phyloP scores from a whole-genome alignment of 1,139 yeast genomes.

The Yarrowia galli region DNA sequence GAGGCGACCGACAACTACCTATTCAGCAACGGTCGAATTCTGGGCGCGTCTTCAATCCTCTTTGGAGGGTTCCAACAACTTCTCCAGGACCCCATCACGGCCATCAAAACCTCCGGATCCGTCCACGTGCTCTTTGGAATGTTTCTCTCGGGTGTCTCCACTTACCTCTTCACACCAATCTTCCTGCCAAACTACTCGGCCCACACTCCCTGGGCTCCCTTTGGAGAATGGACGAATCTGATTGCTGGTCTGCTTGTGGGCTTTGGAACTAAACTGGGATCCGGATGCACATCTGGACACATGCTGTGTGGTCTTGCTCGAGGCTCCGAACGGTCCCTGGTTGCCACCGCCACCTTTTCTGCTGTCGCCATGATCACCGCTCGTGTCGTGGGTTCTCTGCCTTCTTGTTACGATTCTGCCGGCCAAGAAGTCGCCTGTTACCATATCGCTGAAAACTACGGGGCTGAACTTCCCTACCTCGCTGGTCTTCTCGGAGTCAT shows the following conservation, averaged over 20 bases:
- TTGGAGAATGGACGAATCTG: background rate
- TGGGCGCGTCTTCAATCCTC: background rate
- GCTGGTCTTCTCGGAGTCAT: background rate
- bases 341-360: conserved; percentile 2
- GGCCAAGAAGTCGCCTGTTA: background rate
- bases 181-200: conserved; percentile 6
- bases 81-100: conserved; percentile 2
- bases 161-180: conserved; percentile 5
- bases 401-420: background rate
- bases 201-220: conserved; percentile 5
- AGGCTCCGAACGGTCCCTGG: conserved; percentile 2
- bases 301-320: conserved; percentile 11
- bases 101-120: background rate
- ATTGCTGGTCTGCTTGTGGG: conserved; percentile 7
- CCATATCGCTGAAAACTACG: conserved; percentile 3
- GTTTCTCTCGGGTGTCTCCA: conserved; percentile 1
- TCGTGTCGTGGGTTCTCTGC: conserved; percentile 1
- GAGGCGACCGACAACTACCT: conserved; percentile 11
- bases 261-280: conserved; percentile 1
- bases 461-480: background rate
- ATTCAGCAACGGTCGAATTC: background rate
- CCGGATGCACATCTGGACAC: conserved; percentile 7
- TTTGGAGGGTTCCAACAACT: background rate
- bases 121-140: conserved; percentile 6
- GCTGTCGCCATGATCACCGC: conserved; percentile 9